These are phyloP conservation scores for Ormosia emarginata DNA, from an alignment of 306 rosid species.

Conservation along the genomic window DNA sequence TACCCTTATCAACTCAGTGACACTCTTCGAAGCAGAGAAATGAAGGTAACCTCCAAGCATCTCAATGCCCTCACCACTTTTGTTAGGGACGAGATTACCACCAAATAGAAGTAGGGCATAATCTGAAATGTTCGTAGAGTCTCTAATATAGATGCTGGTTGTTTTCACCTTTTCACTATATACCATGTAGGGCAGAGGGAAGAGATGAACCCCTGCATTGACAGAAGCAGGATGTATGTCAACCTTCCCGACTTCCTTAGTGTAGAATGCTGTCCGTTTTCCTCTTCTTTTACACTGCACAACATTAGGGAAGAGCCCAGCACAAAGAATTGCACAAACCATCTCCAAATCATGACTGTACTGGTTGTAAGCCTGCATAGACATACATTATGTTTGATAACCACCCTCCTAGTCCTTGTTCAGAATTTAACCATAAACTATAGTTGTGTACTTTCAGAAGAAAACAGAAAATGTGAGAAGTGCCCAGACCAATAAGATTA, in stretches of 20 bases:
- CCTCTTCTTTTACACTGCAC: conserved; percentile 97
- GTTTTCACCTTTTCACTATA: conserved; percentile 97
- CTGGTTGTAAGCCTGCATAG: conserved; percentile 82
- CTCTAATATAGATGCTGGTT: conserved; percentile 69
- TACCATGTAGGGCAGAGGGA: conserved; percentile 95
- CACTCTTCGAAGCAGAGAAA: conserved; percentile 86
- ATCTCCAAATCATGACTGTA: conserved; percentile 89
- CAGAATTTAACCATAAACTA: neutral
- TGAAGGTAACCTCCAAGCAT: conserved; percentile 98
- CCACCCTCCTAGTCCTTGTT: neutral
- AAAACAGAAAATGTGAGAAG: neutral
- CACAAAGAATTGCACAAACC: conserved; percentile 93
- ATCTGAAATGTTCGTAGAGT: conserved; percentile 91
- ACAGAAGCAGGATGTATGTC: conserved; percentile 96
- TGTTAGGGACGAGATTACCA: conserved; percentile 68
- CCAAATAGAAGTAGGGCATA: conserved; percentile 88
- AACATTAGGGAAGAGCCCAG: conserved; percentile 93
- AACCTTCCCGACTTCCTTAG: conserved; percentile 93
- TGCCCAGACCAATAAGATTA: neutral
- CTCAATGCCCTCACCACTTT: conserved; percentile 84
- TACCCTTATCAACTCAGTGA: conserved; percentile 86
- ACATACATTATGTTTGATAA: conserved; percentile 7
- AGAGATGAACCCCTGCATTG: conserved; percentile 85
- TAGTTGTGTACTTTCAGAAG: neutral
- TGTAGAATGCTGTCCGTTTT: conserved; percentile 75